phyloP scores from a whole-genome alignment of 2,329 filamentous ascomycete species.

The Beauveria australis region DNA sequence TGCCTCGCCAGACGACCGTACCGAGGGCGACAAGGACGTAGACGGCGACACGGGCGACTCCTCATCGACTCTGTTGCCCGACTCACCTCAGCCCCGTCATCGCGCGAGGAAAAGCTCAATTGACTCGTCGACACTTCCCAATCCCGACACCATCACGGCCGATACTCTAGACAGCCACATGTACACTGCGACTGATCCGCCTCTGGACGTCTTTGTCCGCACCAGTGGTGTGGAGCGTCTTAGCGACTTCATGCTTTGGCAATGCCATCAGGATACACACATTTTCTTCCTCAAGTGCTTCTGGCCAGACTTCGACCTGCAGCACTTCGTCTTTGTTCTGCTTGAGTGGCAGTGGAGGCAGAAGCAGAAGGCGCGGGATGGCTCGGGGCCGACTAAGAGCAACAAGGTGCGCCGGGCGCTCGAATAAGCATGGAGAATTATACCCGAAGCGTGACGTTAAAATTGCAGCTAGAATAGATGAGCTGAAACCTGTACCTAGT shows the following conservation, averaged over 20 bases:
- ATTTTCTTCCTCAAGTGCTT: conserved; percentile 87
- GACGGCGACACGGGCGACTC: conserved; percentile 44
- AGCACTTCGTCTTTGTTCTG: conserved; percentile 85
- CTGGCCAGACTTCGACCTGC: conserved; percentile 94
- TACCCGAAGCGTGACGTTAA: background rate
- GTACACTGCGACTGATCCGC: conserved; percentile 78
- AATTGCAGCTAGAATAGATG: background rate
- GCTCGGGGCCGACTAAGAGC: conserved; percentile 12
- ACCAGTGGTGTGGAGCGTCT: conserved; percentile 89
- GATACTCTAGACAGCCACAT: conserved; percentile 78
- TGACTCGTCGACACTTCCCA: conserved; percentile 40
- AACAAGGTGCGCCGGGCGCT: conserved; percentile 19
- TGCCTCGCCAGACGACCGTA: conserved; percentile 37
- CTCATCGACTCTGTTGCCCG: conserved; percentile 50
- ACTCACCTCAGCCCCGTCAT: conserved; percentile 38
- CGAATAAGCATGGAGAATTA: conserved; percentile 14
- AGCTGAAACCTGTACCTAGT: background rate
- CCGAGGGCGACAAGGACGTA: conserved; percentile 38
- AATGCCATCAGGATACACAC: conserved; percentile 86
- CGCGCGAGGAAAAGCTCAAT: conserved; percentile 25
- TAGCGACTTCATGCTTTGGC: conserved; percentile 99
- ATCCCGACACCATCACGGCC: conserved; percentile 79
- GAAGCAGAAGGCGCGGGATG: conserved; percentile 48
- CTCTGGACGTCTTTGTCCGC: conserved; percentile 81
- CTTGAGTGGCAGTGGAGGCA: conserved; percentile 77